Evolutionary conservation across 805 yeast species (phyloP).

Genomic region (Saccharomycopsis sp.): DNA sequence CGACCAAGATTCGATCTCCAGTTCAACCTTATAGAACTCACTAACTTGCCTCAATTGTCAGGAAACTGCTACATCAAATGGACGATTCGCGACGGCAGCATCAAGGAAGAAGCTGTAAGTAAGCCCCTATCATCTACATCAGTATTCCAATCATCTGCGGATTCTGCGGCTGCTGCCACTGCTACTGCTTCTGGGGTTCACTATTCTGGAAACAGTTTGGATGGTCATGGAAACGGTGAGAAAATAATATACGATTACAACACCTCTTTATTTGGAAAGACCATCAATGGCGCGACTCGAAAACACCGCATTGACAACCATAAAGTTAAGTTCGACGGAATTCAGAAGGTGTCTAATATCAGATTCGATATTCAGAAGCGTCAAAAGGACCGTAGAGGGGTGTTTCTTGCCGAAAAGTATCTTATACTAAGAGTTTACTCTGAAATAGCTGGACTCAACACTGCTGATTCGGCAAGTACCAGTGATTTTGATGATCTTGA

Average conservation of each 20-base stretch:
- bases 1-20: slow-evolving; percentile 13
- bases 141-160: background rate
- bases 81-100: slow-evolving; percentile 43
- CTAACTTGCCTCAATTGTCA: slow-evolving; percentile 77
- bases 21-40: slow-evolving; percentile 39
- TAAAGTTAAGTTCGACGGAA: slow-evolving; percentile 42
- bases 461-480: slow-evolving; percentile 5
- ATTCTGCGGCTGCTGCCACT: background rate
- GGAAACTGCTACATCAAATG: slow-evolving; percentile 65
- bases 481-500: background rate
- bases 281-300: slow-evolving; percentile 35
- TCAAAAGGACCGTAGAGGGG: slow-evolving; percentile 37
- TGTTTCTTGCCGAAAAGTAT: slow-evolving; percentile 31
- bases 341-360: slow-evolving; percentile 22
- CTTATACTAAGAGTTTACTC: slow-evolving; percentile 40
- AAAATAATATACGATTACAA: slow-evolving; percentile 1
- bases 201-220: background rate
- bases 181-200: background rate
- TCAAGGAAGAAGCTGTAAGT: slow-evolving; percentile 21
- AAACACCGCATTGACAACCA: slow-evolving; percentile 43
- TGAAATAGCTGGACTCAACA: slow-evolving; percentile 26
- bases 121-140: slow-evolving; percentile 15
- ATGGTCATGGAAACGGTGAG: background rate
- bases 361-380: slow-evolving; percentile 25
- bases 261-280: slow-evolving; percentile 11